phyloP scores from a whole-genome alignment of 2,329 filamentous ascomycete species.

The Trichophyton benhamiae region DNA sequence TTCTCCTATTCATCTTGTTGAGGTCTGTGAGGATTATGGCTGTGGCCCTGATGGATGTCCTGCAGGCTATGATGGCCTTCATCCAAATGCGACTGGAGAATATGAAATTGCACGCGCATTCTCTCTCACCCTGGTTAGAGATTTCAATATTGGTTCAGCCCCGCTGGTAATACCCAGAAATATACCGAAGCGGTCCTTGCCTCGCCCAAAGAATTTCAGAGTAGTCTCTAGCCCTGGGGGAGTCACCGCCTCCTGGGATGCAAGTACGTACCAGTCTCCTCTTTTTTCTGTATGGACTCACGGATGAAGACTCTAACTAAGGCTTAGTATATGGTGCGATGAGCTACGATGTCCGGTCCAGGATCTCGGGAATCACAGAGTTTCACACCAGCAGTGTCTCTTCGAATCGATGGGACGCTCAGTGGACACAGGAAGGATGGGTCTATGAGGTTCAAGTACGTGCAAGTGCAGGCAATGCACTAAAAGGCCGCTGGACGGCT shows the following conservation, averaged over 20 bases:
- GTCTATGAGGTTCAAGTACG: neutral
- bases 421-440: slow-evolving; percentile 1
- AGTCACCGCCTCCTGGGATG: neutral
- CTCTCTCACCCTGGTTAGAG: neutral
- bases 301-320: neutral
- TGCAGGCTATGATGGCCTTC: neutral
- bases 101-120: slow-evolving; percentile 2
- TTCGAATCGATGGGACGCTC: neutral
- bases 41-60: neutral
- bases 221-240: neutral
- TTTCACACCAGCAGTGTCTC: neutral
- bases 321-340: neutral
- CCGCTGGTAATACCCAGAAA: neutral
- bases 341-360: neutral
- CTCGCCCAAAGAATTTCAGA: neutral
- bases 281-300: neutral
- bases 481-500: neutral
- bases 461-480: neutral
- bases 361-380: neutral
- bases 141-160: neutral
- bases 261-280: neutral
- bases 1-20: neutral
- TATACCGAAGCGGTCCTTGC: neutral
- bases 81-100: slow-evolving; percentile 1
- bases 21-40: neutral